Evolutionary conservation across 2,329 filamentous ascomycete genomes (phyloP), one percentile per base, ranked within the genome.

Genomic region (Aspergillus sp.): DNA sequence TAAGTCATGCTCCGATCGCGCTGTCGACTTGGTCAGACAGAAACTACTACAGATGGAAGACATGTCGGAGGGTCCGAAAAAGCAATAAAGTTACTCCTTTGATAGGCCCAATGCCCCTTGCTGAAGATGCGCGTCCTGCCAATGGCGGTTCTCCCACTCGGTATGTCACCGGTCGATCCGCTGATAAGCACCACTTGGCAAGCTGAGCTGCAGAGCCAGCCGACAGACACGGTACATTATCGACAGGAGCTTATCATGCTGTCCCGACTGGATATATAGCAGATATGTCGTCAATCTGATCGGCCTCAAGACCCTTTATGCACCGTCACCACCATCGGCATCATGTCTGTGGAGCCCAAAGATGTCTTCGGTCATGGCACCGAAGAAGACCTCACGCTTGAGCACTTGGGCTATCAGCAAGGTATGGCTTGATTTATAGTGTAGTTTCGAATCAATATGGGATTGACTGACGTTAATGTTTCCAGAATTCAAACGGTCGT

Each of bases 401-500:
- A 70, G 55, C 64, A 72, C 15, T 53, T 75, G 47, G 71, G 71
- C 9, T 74, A 74, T 52, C 63, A 73, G 61, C 73, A 74, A 65
- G 69, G 70, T 70, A 64, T 19, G 9, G 10, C 32, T 15, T 2
- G 1, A 13, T 12, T 23, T 0, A 1, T 12, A 0, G 5, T 38
- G 7, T 1, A 48, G 50, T 19, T 7, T 10, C 7, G 23, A 12
- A 13, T 23, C 1, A 21, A n/a, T 6, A 32, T 6, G 21, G n/a
- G 2, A 49, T 5, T 56, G 10, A n/a, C 32, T 48, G 10, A 49
- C 38, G 5, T n/a, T 15, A 1, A 25, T 10, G 1, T 2, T 17
- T 17, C 3, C 61, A 82, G 82, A 86, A 68, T 77, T 86, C 64
- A 83, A 83, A 66, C 80, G 83, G 6, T 81, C 77, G 9, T 85